Evolutionary conservation across 352 stramenopile species (phyloP).

Genomic region (Phytophthora sojae): DNA sequence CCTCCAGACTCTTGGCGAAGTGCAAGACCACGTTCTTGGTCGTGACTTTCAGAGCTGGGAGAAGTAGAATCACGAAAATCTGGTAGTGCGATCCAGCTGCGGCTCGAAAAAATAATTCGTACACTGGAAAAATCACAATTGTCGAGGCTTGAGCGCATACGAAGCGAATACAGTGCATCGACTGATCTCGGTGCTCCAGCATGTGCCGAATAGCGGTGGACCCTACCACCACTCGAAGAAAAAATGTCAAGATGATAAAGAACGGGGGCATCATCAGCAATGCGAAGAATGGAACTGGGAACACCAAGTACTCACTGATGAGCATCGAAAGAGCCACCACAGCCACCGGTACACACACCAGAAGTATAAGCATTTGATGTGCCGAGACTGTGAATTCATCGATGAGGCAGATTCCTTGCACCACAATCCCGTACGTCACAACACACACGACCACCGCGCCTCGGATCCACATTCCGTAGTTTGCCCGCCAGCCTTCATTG

Average conservation of each 20-base stretch:
- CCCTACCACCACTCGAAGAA: constrained; percentile 17
- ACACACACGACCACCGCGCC: constrained; percentile 17
- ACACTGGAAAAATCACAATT: constrained; percentile 30
- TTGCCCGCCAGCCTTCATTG: constrained; percentile 13
- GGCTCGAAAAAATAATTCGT: constrained; percentile 26
- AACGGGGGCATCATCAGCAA: constrained; percentile 14
- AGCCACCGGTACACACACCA: constrained; percentile 2
- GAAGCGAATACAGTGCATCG: constrained; percentile 25
- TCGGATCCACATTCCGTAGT: constrained; percentile 32
- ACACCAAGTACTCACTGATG: constrained; percentile 18
- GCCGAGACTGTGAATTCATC: constrained; percentile 15
- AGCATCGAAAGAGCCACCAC: constrained; percentile 7
- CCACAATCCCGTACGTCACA: constrained; percentile 16
- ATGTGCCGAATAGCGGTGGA: constrained; percentile 7
- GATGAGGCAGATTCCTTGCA: constrained; percentile 27
- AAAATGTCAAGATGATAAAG: constrained; percentile 23
- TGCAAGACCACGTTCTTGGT: constrained; percentile 31
- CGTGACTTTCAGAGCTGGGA: constrained; percentile 37
- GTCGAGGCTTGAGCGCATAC: constrained; percentile 26
- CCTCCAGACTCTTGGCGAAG: constrained; percentile 21
- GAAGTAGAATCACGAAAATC: constrained; percentile 22
- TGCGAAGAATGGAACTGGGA: constrained; percentile 34
- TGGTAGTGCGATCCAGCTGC: constrained; percentile 13
- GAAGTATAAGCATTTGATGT: constrained; percentile 9
- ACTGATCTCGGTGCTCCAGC: constrained; percentile 14